These are phyloP conservation scores for Pelargonium myrrhifolium DNA, from an alignment of 441 rosid species.

Conservation along the genomic window DNA sequence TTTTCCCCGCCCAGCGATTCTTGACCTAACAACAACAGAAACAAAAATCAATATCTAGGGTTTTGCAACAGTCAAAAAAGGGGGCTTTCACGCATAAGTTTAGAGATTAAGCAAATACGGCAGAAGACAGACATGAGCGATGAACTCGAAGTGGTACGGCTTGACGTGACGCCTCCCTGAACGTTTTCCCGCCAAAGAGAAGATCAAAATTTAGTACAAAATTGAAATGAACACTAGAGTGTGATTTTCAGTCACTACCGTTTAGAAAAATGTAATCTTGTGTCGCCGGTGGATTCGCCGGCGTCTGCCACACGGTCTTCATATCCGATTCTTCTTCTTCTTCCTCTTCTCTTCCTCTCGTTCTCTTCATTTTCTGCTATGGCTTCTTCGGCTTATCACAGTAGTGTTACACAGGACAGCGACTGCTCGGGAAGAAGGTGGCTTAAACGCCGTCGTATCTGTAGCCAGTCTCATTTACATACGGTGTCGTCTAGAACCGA, in stretches of 20 bases:
- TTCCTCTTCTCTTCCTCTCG: slow-evolving; percentile 24
- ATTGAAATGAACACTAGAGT: neutral
- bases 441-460: neutral
- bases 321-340: slow-evolving; percentile 15
- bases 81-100: neutral
- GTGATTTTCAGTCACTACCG: slow-evolving; percentile 27
- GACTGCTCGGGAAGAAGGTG: neutral
- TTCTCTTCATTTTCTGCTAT: slow-evolving; percentile 22
- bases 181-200: slow-evolving; percentile 22
- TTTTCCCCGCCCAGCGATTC: slow-evolving; percentile 85
- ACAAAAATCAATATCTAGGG: slow-evolving; percentile 7
- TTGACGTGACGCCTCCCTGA: slow-evolving; percentile 76
- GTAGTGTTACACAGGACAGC: neutral
- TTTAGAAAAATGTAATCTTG: slow-evolving; percentile 61
- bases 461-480: neutral
- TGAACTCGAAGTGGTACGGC: slow-evolving; percentile 87
- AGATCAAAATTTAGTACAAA: slow-evolving; percentile 8
- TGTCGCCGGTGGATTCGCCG: slow-evolving; percentile 49
- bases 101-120: neutral
- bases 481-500: neutral
- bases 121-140: slow-evolving; percentile 54
- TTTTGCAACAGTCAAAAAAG: slow-evolving; percentile 5
- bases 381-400: neutral
- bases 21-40: slow-evolving; percentile 43
- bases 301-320: slow-evolving; percentile 59